Evolutionary conservation across 768 basidiomycete genomes (phyloP).

Genomic region (Lactifluus echinatus): DNA sequence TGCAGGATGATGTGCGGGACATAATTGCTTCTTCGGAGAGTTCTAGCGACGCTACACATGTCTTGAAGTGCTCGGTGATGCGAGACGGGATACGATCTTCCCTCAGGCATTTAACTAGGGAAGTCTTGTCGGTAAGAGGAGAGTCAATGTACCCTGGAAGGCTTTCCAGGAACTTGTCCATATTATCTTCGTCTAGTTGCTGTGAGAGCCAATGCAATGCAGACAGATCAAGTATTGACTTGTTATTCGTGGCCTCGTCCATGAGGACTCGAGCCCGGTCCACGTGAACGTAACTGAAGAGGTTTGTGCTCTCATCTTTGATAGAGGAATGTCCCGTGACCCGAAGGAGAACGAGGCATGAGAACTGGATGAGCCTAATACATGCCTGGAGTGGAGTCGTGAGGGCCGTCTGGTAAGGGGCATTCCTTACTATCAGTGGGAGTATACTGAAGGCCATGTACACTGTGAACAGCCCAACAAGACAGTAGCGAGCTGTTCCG

Average conservation of each 20-base stretch:
- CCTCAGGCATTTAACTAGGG: neutral
- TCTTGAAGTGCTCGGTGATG: neutral
- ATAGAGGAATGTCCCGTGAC: too few species aligned
- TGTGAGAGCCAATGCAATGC: constrained; percentile 1
- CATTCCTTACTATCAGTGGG: neutral
- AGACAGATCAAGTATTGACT: neutral
- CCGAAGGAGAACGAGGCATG: neutral
- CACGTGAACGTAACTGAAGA: neutral
- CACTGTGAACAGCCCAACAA: neutral
- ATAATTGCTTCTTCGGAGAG: neutral
- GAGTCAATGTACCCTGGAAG: constrained; percentile 5
- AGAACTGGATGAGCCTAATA: neutral
- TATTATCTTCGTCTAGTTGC: neutral
- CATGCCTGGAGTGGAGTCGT: neutral
- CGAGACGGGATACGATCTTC: neutral
- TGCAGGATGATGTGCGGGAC: neutral
- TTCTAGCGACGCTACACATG: neutral
- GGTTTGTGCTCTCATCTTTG: neutral
- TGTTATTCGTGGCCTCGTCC: neutral
- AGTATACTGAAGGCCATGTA: constrained; percentile 1
- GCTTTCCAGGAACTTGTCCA: neutral
- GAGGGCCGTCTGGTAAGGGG: constrained; percentile 9
- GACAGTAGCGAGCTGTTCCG: neutral
- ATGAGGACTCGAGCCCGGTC: neutral
- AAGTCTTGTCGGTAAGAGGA: neutral